Percentiles rank a stretch among this genome's conserved stretches.
Evolutionary conservation across 2,329 filamentous ascomycete genomes (phyloP).

Genomic region (Calycina marina): DNA sequence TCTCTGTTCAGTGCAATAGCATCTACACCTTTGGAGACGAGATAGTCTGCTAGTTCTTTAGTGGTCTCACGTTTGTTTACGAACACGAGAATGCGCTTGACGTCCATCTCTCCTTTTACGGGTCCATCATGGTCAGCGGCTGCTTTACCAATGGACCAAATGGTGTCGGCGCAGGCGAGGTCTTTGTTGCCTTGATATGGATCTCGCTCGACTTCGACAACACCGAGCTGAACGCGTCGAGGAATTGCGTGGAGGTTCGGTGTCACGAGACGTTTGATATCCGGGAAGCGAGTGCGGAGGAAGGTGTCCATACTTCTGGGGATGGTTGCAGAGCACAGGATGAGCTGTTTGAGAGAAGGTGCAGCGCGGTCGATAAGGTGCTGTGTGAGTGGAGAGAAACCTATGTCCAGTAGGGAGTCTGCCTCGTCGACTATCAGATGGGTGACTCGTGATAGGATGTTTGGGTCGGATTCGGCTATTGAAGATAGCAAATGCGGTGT

Average conservation of each 20-base stretch:
- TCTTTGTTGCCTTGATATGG: conserved; percentile 88
- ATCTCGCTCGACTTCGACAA: conserved; percentile 83
- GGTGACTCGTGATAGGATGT: conserved; percentile 79
- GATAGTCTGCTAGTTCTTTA: conserved; percentile 63
- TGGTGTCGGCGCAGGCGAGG: conserved; percentile 84
- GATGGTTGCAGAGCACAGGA: conserved; percentile 94
- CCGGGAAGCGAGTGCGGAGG: conserved; percentile 67
- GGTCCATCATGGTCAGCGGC: conserved; percentile 41
- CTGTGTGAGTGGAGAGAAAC: conserved; percentile 72
- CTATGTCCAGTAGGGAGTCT: conserved; percentile 87
- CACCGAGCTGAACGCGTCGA: conserved; percentile 80
- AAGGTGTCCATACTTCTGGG: conserved; percentile 77
- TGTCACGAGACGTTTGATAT: conserved; percentile 75
- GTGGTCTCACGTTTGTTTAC: conserved; percentile 93
- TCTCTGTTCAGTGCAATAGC: conserved; percentile 77
- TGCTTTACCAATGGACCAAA: conserved; percentile 84
- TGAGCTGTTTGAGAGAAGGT: conserved; percentile 70
- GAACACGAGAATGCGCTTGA: conserved; percentile 84
- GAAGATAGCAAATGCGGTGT: conserved; percentile 83
- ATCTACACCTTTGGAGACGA: conserved; percentile 75
- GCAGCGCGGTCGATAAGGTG: conserved; percentile 68
- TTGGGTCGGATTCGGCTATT: conserved; percentile 79
- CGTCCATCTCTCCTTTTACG: conserved; percentile 41
- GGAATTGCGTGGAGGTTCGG: conserved; percentile 95
- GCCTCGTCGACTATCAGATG: conserved; percentile 91